A percentile compares a stretch with the other conserved stretches of the same genome.
Evolutionary conservation across 2,329 filamentous ascomycete genomes (phyloP).

Genomic region (Sclerotinia borealis): DNA sequence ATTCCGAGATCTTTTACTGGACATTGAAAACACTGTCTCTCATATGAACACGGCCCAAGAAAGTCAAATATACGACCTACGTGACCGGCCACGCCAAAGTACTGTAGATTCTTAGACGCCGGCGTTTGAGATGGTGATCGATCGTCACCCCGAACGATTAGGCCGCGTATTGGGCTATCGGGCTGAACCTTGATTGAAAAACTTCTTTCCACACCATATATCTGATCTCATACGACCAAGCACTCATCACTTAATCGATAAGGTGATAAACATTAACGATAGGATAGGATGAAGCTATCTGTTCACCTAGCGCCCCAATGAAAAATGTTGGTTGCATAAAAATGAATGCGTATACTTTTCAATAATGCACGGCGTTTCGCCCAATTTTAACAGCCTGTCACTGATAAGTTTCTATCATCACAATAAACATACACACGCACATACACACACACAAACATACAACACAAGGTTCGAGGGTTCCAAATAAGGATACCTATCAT

Average conservation of each 20-base stretch:
- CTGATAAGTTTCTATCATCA: background rate
- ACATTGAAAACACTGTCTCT: background rate
- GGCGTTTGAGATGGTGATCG: background rate
- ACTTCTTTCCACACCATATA: background rate
- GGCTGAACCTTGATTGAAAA: background rate
- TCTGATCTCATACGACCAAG: background rate
- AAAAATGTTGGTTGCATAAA: conserved; percentile 7
- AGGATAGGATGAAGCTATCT: background rate
- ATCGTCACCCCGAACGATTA: background rate
- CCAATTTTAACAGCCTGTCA: conserved; percentile 3
- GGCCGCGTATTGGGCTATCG: background rate
- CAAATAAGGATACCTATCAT: background rate
- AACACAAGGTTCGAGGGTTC: background rate
- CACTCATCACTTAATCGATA: conserved; percentile 4
- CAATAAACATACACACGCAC: background rate
- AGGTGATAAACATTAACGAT: conserved; percentile 4
- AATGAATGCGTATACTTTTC: background rate
- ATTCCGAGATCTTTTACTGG: background rate
- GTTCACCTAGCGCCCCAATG: background rate
- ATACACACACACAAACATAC: background rate
- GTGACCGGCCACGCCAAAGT: background rate
- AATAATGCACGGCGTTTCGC: conserved; percentile 13
- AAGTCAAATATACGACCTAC: conserved; percentile 1
- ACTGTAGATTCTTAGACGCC: background rate
- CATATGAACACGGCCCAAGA: background rate